A percentile compares a stretch with the other conserved stretches of the same genome.
Evolutionary conservation across 208 protist species (phyloP).

Genomic region (Tetramitus jugosus): DNA sequence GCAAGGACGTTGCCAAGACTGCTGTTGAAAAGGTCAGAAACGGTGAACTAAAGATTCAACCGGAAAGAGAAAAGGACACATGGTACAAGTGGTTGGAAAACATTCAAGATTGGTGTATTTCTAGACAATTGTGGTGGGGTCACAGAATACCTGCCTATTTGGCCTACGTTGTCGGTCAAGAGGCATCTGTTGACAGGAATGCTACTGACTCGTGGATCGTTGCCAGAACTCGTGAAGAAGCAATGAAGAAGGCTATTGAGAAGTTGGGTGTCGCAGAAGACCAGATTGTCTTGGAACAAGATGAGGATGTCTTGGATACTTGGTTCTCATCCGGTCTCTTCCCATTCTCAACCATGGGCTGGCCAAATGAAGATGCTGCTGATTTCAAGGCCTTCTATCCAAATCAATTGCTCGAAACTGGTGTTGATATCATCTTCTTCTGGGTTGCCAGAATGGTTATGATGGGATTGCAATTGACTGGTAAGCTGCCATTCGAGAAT

Average conservation of each 20-base stretch:
- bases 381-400: conserved; percentile 94
- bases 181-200: conserved; percentile 26
- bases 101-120: conserved; percentile 85
- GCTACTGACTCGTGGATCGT: conserved; percentile 77
- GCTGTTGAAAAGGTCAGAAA: conserved; percentile 70
- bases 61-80: conserved; percentile 69
- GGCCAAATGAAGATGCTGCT: conserved; percentile 70
- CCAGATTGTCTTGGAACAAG: conserved; percentile 69
- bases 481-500: conserved; percentile 88
- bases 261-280: conserved; percentile 29
- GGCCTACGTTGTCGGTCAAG: conserved; percentile 46
- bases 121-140: conserved; percentile 78
- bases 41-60: conserved; percentile 83
- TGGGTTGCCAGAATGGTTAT: conserved; percentile 99
- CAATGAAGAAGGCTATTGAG: conserved; percentile 60
- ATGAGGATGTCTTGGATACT: conserved; percentile 99
- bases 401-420: conserved; percentile 93
- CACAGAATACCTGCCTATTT: conserved; percentile 98
- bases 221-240: conserved; percentile 81
- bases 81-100: conserved; percentile 94
- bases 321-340: conserved; percentile 99
- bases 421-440: conserved; percentile 99
- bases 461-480: conserved; percentile 89
- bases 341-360: conserved; percentile 94
- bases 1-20: conserved; percentile 66